A percentile compares a stretch with the other conserved stretches of the same genome.
These are phyloP conservation scores for Cyclostephanos tholiformis DNA, from an alignment of 108 stramenopile genomes.

Conservation along the genomic window DNA sequence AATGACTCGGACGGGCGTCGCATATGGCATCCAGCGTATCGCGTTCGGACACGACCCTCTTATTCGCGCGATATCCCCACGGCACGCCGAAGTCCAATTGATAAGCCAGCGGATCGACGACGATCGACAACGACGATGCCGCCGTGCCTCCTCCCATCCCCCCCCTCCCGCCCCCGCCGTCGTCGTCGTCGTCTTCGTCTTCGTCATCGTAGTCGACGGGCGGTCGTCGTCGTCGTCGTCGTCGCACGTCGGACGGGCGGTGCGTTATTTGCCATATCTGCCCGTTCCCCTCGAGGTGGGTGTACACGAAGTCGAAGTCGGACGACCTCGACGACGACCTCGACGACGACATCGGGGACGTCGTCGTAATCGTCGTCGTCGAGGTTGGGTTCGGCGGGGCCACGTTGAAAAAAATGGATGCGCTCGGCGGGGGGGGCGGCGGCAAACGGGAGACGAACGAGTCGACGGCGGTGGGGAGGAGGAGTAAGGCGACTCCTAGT, in stretches of 20 bases:
- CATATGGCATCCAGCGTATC: conserved; percentile 35
- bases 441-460: too few species aligned
- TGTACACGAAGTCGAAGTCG: conserved; percentile 20
- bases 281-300: conserved; percentile 45
- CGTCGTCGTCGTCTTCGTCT: not conserved
- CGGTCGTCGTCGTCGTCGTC: too few species aligned
- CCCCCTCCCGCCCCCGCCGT: too few species aligned
- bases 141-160: too few species aligned
- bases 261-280: conserved; percentile 41
- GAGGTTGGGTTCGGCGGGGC: not conserved
- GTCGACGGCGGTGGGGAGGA: too few species aligned
- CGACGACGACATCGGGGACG: too few species aligned
- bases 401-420: too few species aligned
- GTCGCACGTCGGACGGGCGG: too few species aligned
- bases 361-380: not conserved
- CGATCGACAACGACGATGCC: conserved; percentile 5
- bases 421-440: too few species aligned
- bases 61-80: conserved; percentile 52
- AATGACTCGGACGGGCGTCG: conserved; percentile 36
- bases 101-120: conserved; percentile 56
- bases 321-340: too few species aligned
- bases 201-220: too few species aligned
- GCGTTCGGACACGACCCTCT: conserved; percentile 28
- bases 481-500: too few species aligned
- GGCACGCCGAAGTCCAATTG: conserved; percentile 63